Conservation (phyloP, 139 green algal genomes). For the Pseudopediastrum boryanum region DNA sequence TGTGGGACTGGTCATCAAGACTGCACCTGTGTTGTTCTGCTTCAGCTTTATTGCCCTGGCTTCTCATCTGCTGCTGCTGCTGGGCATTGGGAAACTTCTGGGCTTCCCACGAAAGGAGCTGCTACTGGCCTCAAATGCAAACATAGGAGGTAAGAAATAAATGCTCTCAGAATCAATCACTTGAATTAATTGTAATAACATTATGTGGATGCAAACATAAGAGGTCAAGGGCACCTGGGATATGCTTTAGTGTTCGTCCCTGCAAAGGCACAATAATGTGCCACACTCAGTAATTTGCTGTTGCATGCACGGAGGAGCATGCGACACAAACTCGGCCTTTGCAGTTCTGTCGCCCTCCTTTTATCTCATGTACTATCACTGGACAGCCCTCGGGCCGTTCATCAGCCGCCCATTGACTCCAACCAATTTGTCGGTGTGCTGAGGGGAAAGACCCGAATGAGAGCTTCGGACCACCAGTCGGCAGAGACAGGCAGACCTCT, state of each 20-base stretch:
- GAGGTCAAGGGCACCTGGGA: not conserved
- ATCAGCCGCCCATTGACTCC: no score
- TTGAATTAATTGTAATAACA: not conserved
- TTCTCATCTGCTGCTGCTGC: constrained; percentile 62
- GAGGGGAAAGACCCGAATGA: no score
- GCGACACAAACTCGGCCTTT: not conserved
- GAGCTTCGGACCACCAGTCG: not conserved
- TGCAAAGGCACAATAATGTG: not conserved
- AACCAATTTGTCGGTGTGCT: no score
- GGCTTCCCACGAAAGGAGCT: constrained; percentile 69
- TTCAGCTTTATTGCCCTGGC: constrained; percentile 75
- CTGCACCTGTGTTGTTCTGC: constrained; percentile 84
- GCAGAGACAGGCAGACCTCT: not conserved
- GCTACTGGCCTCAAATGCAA: constrained; percentile 90
- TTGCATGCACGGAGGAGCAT: not conserved
- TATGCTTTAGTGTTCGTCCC: not conserved
- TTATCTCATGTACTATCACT: no score
- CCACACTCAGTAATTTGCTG: not conserved
- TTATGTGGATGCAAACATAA: not conserved
- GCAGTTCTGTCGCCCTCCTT: no score
- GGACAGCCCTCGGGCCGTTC: no score
- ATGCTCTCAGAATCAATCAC: not conserved
- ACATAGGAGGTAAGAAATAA: constrained; percentile 78
- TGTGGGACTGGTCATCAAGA: constrained; percentile 74
- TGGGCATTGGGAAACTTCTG: constrained; percentile 64